Conservation (phyloP, 139 green algal genomes). For the Eudorina sp. region DNA sequence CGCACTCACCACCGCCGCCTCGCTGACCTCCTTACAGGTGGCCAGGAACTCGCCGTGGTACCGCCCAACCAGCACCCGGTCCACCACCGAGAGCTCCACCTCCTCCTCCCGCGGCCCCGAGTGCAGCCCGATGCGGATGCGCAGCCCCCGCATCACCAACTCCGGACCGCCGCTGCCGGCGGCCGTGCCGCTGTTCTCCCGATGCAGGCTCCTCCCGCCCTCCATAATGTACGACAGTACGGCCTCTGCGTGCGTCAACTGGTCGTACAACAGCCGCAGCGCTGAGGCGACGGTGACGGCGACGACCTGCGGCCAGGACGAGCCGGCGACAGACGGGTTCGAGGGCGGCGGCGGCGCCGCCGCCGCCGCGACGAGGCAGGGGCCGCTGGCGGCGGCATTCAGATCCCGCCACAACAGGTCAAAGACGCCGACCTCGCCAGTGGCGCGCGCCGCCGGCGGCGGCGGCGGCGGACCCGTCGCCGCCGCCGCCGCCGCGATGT, state of each 20-base stretch:
- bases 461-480: background rate
- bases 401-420: slow-evolving; percentile 13
- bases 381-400: slow-evolving; percentile 1
- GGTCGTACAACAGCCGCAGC: slow-evolving; percentile 21
- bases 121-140: background rate
- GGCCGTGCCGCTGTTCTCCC: background rate
- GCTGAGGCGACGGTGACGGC: background rate
- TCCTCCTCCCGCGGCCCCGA: background rate
- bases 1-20: background rate
- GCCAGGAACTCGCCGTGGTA: slow-evolving; percentile 25
- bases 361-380: background rate
- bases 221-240: slow-evolving; percentile 21
- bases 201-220: background rate
- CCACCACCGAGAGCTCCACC: slow-evolving; percentile 4
- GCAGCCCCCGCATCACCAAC: slow-evolving; percentile 24
- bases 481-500: background rate
- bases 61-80: background rate
- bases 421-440: background rate
- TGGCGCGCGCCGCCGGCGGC: background rate
- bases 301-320: background rate
- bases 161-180: background rate
- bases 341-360: background rate
- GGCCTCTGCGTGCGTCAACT: background rate
- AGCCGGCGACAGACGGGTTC: background rate
- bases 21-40: background rate